Conservation (phyloP, 2,329 filamentous ascomycete genomes). For the Diaporthe ampelina region DNA sequence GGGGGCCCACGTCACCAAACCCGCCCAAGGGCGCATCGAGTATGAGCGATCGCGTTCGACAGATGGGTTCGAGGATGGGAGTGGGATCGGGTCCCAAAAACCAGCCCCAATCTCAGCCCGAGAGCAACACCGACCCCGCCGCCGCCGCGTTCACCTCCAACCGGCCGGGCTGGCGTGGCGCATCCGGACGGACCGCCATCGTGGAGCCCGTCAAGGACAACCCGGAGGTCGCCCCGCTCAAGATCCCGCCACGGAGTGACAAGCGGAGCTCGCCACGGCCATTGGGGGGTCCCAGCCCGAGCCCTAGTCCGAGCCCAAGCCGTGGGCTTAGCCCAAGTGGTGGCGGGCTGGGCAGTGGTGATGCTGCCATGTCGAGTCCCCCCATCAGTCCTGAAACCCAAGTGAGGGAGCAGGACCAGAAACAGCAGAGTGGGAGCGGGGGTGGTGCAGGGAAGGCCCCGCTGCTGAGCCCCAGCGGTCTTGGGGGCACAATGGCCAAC, state of each 20-base stretch:
- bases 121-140: conserved; percentile 50
- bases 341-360: conserved; percentile 5
- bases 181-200: conserved; percentile 76
- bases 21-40: conserved; percentile 53
- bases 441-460: conserved; percentile 33
- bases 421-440: conserved; percentile 42
- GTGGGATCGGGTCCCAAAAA: conserved; percentile 28
- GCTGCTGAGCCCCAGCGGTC: conserved; percentile 30
- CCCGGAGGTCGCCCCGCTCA: conserved; percentile 67
- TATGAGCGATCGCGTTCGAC: conserved; percentile 34
- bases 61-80: conserved; percentile 28
- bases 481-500: conserved; percentile 44
- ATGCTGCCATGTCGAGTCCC: conserved; percentile 45
- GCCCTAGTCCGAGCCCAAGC: conserved; percentile 32
- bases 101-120: conserved; percentile 15
- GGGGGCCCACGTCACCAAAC: conserved; percentile 40
- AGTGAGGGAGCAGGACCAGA: conserved; percentile 47
- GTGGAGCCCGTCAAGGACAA: conserved; percentile 76
- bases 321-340: conserved; percentile 8
- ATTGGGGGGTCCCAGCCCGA: conserved; percentile 38
- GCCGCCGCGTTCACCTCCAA: conserved; percentile 53
- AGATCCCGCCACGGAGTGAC: conserved; percentile 65
- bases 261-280: conserved; percentile 54
- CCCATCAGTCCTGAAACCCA: conserved; percentile 49
- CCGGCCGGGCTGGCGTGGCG: conserved; percentile 78